phyloP scores from a whole-genome alignment of 257 asterid genomes.

The Rhazya stricta region DNA sequence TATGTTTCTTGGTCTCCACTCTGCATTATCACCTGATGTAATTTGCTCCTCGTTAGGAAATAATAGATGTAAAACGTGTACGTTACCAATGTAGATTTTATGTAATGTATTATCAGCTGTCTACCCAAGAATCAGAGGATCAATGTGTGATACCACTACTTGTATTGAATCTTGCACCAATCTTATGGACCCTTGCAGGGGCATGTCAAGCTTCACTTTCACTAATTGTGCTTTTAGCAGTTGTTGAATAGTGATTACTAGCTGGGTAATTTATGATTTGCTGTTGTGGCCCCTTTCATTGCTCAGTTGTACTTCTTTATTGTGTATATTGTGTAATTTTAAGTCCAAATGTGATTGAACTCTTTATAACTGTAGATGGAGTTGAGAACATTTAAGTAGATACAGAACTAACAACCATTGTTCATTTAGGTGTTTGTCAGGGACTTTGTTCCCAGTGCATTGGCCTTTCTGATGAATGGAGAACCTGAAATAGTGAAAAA shows the following conservation, averaged over 20 bases:
- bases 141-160: neutral
- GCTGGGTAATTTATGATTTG: neutral
- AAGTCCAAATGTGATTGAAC: neutral
- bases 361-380: neutral
- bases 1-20: neutral
- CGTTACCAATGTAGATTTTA: neutral
- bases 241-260: neutral
- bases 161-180: neutral
- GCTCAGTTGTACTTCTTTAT: neutral
- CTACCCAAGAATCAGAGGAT: neutral
- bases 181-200: neutral
- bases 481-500: constrained; percentile 67
- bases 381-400: constrained; percentile 2
- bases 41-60: neutral
- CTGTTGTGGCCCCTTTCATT: neutral
- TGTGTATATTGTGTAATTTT: neutral
- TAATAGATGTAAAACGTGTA: neutral
- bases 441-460: constrained; percentile 69
- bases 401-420: constrained; percentile 15
- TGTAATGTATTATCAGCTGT: neutral
- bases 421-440: constrained; percentile 58
- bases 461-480: constrained; percentile 66
- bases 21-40: neutral
- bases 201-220: neutral
- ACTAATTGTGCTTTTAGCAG: neutral